Evolutionary conservation across 208 protist genomes (phyloP).

Genomic region (Angomonas deanei): DNA sequence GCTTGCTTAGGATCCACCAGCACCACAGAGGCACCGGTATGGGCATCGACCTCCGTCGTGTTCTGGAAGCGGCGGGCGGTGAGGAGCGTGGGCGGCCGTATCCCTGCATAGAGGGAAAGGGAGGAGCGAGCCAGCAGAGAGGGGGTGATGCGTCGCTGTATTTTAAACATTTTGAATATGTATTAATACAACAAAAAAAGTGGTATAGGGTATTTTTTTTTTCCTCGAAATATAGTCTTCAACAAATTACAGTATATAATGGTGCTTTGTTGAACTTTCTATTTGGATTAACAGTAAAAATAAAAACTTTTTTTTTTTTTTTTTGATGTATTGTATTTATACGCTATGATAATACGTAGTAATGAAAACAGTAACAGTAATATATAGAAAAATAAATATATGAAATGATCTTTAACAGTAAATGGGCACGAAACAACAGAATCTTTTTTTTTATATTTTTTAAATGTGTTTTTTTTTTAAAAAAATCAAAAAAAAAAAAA

Average conservation of each 20-base stretch:
- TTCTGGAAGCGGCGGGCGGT: conserved; percentile 11
- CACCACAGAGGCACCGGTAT: conserved; percentile 34
- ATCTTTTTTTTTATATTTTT: neutral
- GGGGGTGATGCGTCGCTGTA: no score
- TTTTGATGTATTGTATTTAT: neutral
- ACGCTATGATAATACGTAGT: no score
- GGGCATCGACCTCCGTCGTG: conserved; percentile 16
- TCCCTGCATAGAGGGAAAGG: neutral
- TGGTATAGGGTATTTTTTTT: neutral
- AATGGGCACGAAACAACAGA: neutral
- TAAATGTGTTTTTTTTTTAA: neutral
- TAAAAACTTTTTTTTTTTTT: neutral
- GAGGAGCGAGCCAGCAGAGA: no score
- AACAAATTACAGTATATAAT: neutral
- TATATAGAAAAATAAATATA: conserved; percentile 6
- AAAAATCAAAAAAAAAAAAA: conserved; percentile 11
- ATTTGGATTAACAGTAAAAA: neutral
- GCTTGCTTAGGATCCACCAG: conserved; percentile 28
- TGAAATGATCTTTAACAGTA: neutral
- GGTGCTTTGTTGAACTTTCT: no score
- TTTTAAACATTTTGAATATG: neutral
- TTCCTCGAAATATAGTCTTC: neutral
- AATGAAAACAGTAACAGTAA: conserved; percentile 8
- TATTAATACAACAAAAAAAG: conserved; percentile 11
- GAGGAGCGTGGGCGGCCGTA: neutral